These are phyloP conservation scores for Sporothrix euskadiensis DNA, from an alignment of 2,329 filamentous ascomycete species.

Conservation along the genomic window DNA sequence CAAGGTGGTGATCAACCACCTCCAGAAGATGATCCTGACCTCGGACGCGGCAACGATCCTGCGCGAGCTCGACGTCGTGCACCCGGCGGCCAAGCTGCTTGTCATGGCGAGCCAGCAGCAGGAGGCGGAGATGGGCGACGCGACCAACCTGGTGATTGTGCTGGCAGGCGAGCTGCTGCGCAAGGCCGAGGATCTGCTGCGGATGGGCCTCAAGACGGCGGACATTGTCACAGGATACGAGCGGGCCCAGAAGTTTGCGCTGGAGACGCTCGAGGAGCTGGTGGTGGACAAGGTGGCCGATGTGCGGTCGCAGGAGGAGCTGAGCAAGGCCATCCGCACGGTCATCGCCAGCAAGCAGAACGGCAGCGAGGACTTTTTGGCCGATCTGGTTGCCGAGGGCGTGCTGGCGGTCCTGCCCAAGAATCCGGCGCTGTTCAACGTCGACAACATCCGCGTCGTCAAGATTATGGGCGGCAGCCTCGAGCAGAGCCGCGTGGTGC, in stretches of 20 bases:
- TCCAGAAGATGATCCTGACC: conserved; percentile 99
- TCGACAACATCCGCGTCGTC: conserved; percentile 97
- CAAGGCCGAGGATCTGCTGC: conserved; percentile 94
- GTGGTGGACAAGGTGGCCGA: conserved; percentile 88
- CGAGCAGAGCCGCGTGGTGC: conserved; percentile 90
- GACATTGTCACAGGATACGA: conserved; percentile 97
- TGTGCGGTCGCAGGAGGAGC: conserved; percentile 74
- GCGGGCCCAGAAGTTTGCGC: conserved; percentile 84
- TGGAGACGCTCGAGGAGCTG: conserved; percentile 83
- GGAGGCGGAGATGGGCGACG: conserved; percentile 98
- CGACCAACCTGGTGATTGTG: conserved; percentile 95
- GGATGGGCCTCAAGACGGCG: conserved; percentile 97
- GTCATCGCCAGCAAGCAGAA: conserved; percentile 97
- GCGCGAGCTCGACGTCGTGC: conserved; percentile 94
- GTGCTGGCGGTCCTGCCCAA: conserved; percentile 89
- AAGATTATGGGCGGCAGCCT: conserved; percentile 99
- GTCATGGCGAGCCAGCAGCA: conserved; percentile 99
- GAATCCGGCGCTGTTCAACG: conserved; percentile 94
- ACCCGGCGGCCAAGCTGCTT: conserved; percentile 93
- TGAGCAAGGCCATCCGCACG: conserved; percentile 92
- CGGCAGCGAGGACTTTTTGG: conserved; percentile 86
- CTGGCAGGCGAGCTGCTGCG: conserved; percentile 91
- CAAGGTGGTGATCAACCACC: conserved; percentile 99
- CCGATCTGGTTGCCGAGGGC: conserved; percentile 81
- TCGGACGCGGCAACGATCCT: conserved; percentile 97